Evolutionary conservation across 2,329 filamentous ascomycete species (phyloP).

Genomic region (Calonectria montana): DNA sequence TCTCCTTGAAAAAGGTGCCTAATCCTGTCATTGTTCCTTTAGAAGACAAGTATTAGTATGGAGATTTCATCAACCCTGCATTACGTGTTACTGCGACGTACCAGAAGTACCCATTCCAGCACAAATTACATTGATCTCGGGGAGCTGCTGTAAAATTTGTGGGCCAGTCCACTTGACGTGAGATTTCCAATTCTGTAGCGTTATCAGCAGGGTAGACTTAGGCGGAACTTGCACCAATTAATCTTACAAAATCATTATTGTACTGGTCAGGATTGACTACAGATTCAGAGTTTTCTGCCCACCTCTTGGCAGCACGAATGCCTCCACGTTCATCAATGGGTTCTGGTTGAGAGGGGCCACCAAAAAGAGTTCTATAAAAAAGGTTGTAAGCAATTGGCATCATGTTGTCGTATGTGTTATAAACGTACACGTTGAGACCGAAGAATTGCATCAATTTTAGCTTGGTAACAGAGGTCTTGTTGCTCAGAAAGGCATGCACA

Average conservation of each 20-base stretch:
- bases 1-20: background rate
- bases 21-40: background rate
- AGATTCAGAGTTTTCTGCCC: background rate
- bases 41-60: background rate
- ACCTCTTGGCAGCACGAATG: background rate
- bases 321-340: background rate
- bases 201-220: background rate
- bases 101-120: background rate
- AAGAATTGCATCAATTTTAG: background rate
- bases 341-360: background rate
- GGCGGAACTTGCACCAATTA: background rate
- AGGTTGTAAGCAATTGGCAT: background rate
- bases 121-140: background rate
- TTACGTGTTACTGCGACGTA: background rate
- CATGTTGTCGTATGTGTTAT: too few relatives aligned
- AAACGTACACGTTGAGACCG: background rate
- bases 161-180: background rate
- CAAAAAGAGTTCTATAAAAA: background rate
- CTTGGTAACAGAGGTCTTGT: background rate
- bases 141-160: background rate
- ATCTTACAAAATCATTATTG: background rate
- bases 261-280: background rate
- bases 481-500: conserved; percentile 29
- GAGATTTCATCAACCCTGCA: too few relatives aligned
- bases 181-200: background rate